Conservation (phyloP, 352 stramenopile genomes). For the Elongisporangium anandrum region DNA sequence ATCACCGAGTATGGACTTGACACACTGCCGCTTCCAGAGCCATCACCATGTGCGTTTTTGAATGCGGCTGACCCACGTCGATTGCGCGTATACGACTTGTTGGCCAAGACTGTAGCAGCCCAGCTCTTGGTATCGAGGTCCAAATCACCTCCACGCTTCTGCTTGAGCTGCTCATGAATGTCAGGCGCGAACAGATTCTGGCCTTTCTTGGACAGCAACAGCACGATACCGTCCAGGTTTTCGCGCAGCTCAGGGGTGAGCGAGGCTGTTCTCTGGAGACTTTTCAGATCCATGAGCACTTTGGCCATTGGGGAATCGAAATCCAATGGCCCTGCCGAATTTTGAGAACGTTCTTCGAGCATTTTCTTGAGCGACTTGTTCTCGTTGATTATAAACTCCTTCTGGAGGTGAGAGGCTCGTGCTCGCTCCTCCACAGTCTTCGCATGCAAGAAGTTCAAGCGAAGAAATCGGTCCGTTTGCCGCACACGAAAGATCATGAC, state of each 20-base stretch:
- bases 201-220: constrained; percentile 70
- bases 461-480: constrained; percentile 70
- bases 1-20: constrained; percentile 1
- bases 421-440: constrained; percentile 68
- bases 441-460: constrained; percentile 71
- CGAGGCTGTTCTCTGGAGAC: constrained; percentile 52
- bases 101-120: constrained; percentile 66
- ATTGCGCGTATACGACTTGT: constrained; percentile 77
- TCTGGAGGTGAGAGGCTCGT: constrained; percentile 59
- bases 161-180: constrained; percentile 78
- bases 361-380: constrained; percentile 84
- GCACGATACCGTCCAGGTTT: constrained; percentile 73
- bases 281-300: constrained; percentile 73
- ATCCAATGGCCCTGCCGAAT: constrained; percentile 40
- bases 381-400: constrained; percentile 81
- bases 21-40: constrained; percentile 8
- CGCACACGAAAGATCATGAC: constrained; percentile 63
- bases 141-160: constrained; percentile 61
- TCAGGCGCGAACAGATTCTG: constrained; percentile 79
- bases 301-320: constrained; percentile 82
- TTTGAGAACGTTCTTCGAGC: constrained; percentile 50
- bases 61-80: constrained; percentile 47
- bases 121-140: constrained; percentile 80
- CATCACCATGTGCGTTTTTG: constrained; percentile 13
- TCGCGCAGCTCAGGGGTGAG: constrained; percentile 59